Percentiles rank a stretch among this genome's conserved stretches.
phyloP scores from a whole-genome alignment of 192 early-diverging fungal genomes.

The Coemansia sp. region DNA sequence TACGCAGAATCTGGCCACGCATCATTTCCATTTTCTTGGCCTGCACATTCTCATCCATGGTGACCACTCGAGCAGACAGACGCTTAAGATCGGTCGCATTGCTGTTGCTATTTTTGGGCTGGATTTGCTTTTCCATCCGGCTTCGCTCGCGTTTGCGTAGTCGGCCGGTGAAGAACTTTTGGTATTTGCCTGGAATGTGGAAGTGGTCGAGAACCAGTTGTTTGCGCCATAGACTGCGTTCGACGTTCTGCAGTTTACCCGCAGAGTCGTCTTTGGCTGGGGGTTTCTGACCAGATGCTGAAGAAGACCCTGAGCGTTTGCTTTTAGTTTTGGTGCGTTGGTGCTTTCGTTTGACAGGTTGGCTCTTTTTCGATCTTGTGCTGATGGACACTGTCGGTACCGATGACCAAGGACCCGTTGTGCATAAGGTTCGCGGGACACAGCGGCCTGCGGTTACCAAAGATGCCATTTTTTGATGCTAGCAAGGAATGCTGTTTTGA shows the following conservation, averaged over 20 bases:
- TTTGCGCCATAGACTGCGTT: conserved; percentile 36
- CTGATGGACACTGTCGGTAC: background rate
- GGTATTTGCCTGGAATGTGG: conserved; percentile 47
- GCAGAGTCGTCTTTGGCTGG: background rate
- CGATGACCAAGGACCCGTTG: too few relatives aligned
- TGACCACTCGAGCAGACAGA: conserved; percentile 23
- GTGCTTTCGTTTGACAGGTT: background rate
- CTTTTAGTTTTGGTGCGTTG: background rate
- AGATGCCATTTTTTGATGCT: too few relatives aligned
- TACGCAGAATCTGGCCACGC: conserved; percentile 42
- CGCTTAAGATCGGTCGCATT: conserved; percentile 19
- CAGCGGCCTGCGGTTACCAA: too few relatives aligned
- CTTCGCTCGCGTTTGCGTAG: conserved; percentile 49
- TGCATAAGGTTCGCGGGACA: too few relatives aligned
- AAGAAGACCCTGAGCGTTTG: background rate
- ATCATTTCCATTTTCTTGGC: conserved; percentile 22
- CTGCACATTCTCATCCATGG: conserved; percentile 31
- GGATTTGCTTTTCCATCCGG: conserved; percentile 30
- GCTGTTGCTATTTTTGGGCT: background rate
- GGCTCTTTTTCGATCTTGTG: background rate
- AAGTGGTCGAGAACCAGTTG: conserved; percentile 47
- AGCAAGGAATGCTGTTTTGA: too few relatives aligned
- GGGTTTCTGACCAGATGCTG: background rate
- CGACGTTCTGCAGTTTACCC: conserved; percentile 12
- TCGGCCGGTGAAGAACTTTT: conserved; percentile 49